These are phyloP conservation scores for Linum usitatissimum DNA, from an alignment of 345 rosid genomes.

Conservation along the genomic window DNA sequence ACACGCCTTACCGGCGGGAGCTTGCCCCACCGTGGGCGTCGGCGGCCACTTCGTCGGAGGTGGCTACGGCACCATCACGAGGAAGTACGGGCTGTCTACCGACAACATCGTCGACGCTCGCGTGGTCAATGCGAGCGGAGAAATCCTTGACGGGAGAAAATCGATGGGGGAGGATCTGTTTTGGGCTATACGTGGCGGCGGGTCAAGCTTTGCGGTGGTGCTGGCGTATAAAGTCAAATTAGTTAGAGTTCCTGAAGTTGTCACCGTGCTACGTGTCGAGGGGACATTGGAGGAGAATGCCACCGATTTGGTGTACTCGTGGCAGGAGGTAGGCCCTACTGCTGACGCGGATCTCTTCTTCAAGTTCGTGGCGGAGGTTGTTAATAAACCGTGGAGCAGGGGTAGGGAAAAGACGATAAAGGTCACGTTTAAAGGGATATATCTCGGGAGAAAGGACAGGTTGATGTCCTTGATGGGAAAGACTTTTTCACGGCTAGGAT, in stretches of 20 bases:
- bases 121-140: constrained; percentile 33
- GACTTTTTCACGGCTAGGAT: constrained; percentile 30
- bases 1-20: constrained; percentile 48
- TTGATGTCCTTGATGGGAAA: constrained; percentile 15
- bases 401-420: constrained; percentile 6
- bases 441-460: constrained; percentile 21
- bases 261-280: constrained; percentile 33
- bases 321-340: constrained; percentile 40
- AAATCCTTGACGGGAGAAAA: constrained; percentile 22
- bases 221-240: constrained; percentile 36
- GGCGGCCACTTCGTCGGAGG: constrained; percentile 58
- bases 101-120: constrained; percentile 48
- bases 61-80: constrained; percentile 45
- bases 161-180: constrained; percentile 63
- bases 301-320: constrained; percentile 27
- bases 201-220: constrained; percentile 51
- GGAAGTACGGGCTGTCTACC: constrained; percentile 42
- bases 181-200: constrained; percentile 60
- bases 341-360: constrained; percentile 32
- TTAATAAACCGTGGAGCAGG: background rate
- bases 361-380: constrained; percentile 18
- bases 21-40: constrained; percentile 43
- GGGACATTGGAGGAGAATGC: constrained; percentile 23
- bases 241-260: constrained; percentile 30
- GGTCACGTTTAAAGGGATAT: constrained; percentile 25